Evolutionary conservation across 805 yeast species (phyloP).

Genomic region (Candida ascalaphidarum): DNA sequence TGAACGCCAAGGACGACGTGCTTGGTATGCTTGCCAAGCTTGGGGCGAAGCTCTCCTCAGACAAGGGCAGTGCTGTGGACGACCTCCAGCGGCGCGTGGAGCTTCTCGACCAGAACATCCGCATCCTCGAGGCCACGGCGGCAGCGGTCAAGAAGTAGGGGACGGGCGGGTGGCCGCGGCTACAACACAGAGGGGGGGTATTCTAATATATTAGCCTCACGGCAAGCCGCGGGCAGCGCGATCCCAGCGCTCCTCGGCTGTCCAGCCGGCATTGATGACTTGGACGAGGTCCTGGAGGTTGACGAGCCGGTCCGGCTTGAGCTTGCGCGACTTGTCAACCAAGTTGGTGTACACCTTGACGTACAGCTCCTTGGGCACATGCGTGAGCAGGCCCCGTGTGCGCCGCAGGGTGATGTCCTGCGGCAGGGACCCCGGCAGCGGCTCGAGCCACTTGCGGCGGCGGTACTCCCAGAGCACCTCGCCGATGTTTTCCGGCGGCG

Average conservation of each 20-base stretch:
- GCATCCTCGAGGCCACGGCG: slow-evolving; percentile 58
- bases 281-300: slow-evolving; percentile 66
- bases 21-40: slow-evolving; percentile 2
- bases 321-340: slow-evolving; percentile 59
- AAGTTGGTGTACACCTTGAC: slow-evolving; percentile 58
- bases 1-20: slow-evolving; percentile 5
- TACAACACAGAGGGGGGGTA: background rate
- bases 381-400: slow-evolving; percentile 14
- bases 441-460: slow-evolving; percentile 56
- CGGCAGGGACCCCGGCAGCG: slow-evolving; percentile 19
- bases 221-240: slow-evolving; percentile 35
- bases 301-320: slow-evolving; percentile 52
- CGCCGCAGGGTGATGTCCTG: slow-evolving; percentile 5
- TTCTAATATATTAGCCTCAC: too few relatives aligned
- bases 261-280: slow-evolving; percentile 82
- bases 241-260: slow-evolving; percentile 67
- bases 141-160: slow-evolving; percentile 7
- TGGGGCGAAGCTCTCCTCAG: too few relatives aligned
- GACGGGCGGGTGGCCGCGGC: background rate
- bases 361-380: slow-evolving; percentile 43
- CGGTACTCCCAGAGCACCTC: slow-evolving; percentile 61
- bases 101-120: slow-evolving; percentile 56
- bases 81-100: slow-evolving; percentile 40
- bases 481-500: slow-evolving; percentile 30
- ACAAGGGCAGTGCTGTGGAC: too few relatives aligned